Evolutionary conservation across 108 stramenopile genomes (phyloP).

Genomic region (Seminavis robusta): DNA sequence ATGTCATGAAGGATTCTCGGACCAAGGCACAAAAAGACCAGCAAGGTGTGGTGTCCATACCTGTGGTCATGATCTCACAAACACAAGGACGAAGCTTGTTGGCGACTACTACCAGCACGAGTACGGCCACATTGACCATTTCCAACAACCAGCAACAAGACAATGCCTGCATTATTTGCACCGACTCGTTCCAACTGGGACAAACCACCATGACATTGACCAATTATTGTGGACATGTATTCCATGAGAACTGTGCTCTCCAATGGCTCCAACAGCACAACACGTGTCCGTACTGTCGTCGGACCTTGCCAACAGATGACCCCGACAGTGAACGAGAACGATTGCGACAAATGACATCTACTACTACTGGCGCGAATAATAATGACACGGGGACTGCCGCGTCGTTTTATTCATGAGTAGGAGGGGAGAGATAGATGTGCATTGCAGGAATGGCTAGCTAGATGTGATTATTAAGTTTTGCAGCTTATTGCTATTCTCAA

Average conservation of each 20-base stretch:
- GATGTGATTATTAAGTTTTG: too few species aligned
- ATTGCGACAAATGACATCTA: too few species aligned
- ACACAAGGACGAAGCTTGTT: constrained; percentile 42
- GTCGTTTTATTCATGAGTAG: too few species aligned
- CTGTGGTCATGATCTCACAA: constrained; percentile 73
- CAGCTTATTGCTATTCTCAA: too few species aligned
- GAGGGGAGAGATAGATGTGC: too few species aligned
- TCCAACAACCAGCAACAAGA: background rate
- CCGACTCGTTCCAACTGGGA: constrained; percentile 41
- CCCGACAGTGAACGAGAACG: constrained; percentile 69
- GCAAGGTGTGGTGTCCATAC: constrained; percentile 59
- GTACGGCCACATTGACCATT: background rate
- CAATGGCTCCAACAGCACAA: constrained; percentile 75
- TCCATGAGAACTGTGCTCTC: constrained; percentile 79
- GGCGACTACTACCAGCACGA: too few species aligned
- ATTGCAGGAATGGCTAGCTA: too few species aligned
- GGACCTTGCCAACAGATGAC: constrained; percentile 84
- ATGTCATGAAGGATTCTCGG: constrained; percentile 78
- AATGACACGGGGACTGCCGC: too few species aligned
- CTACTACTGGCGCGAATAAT: too few species aligned
- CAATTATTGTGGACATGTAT: constrained; percentile 69
- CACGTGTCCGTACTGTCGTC: constrained; percentile 82
- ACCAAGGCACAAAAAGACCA: constrained; percentile 27
- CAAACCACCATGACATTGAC: constrained; percentile 70
- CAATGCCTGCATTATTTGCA: constrained; percentile 68